Percentiles rank a stretch among this genome's conserved stretches.
These are phyloP conservation scores for Candida manassasensis DNA, from an alignment of 805 yeast species.

Conservation along the genomic window DNA sequence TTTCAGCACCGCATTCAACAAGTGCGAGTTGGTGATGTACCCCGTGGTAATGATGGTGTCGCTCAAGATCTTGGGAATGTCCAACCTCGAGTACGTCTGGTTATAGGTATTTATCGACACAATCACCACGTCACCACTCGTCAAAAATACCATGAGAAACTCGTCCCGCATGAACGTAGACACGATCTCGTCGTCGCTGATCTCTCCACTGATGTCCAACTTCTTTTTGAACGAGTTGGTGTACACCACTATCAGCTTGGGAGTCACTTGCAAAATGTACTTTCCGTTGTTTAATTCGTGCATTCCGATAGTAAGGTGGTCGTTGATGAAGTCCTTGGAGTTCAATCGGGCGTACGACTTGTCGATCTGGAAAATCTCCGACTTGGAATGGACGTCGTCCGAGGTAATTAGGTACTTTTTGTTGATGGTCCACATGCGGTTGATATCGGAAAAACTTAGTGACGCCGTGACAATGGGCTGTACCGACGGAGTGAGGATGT, in stretches of 20 bases:
- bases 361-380: slow-evolving; percentile 63
- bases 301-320: slow-evolving; percentile 61
- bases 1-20: slow-evolving; percentile 27
- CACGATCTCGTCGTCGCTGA: slow-evolving; percentile 47
- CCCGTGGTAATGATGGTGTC: slow-evolving; percentile 65
- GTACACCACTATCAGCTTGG: slow-evolving; percentile 58
- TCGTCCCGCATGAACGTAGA: slow-evolving; percentile 62
- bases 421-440: slow-evolving; percentile 69
- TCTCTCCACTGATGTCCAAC: slow-evolving; percentile 27
- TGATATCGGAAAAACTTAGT: slow-evolving; percentile 65
- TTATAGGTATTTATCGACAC: slow-evolving; percentile 38
- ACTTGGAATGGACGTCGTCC: slow-evolving; percentile 55
- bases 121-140: slow-evolving; percentile 67
- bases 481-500: slow-evolving; percentile 61
- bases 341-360: slow-evolving; percentile 59
- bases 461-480: slow-evolving; percentile 66
- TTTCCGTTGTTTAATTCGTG: slow-evolving; percentile 54
- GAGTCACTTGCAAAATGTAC: slow-evolving; percentile 70
- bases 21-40: slow-evolving; percentile 48
- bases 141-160: slow-evolving; percentile 55
- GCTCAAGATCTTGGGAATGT: slow-evolving; percentile 35
- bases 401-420: slow-evolving; percentile 68
- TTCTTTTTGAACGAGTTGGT: slow-evolving; percentile 53
- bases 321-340: slow-evolving; percentile 58
- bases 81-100: slow-evolving; percentile 28